These are phyloP conservation scores for Luffa aegyptiaca DNA, from an alignment of 306 rosid genomes.

Conservation along the genomic window DNA sequence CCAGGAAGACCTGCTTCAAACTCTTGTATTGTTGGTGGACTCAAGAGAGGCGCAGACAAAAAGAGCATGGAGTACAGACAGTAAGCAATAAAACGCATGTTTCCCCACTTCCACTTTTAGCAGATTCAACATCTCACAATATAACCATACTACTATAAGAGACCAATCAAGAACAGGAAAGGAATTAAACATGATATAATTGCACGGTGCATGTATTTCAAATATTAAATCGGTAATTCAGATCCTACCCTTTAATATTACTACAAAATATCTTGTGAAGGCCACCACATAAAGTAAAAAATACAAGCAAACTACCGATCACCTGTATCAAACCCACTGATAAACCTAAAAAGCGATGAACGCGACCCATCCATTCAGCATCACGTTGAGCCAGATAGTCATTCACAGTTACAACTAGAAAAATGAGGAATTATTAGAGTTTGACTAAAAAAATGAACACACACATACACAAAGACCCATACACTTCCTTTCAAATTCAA, in stretches of 20 bases:
- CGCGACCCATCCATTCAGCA: conserved; percentile 99
- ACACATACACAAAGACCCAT: background rate
- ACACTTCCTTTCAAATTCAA: background rate
- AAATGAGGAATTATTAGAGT: background rate
- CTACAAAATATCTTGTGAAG: background rate
- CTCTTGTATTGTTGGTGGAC: background rate
- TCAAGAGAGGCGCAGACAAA: background rate
- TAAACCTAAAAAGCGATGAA: conserved; percentile 90
- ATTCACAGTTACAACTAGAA: conserved; percentile 80
- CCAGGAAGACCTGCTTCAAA: background rate
- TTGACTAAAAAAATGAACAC: background rate
- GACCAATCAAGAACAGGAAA: background rate
- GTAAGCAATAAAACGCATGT: background rate
- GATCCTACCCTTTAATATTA: background rate
- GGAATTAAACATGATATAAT: background rate
- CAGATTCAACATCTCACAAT: background rate
- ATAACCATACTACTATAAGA: background rate
- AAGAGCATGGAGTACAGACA: background rate
- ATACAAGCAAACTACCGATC: conserved; percentile 7
- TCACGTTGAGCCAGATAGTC: conserved; percentile 99
- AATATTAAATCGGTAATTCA: background rate
- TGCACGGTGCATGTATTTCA: background rate
- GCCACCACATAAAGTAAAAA: background rate
- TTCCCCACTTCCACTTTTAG: background rate
- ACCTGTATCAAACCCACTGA: conserved; percentile 97